Percentiles rank a stretch among this genome's conserved stretches.
These are phyloP conservation scores for Fusarium virguliforme DNA, from an alignment of 2,329 filamentous ascomycete species.

Conservation along the genomic window DNA sequence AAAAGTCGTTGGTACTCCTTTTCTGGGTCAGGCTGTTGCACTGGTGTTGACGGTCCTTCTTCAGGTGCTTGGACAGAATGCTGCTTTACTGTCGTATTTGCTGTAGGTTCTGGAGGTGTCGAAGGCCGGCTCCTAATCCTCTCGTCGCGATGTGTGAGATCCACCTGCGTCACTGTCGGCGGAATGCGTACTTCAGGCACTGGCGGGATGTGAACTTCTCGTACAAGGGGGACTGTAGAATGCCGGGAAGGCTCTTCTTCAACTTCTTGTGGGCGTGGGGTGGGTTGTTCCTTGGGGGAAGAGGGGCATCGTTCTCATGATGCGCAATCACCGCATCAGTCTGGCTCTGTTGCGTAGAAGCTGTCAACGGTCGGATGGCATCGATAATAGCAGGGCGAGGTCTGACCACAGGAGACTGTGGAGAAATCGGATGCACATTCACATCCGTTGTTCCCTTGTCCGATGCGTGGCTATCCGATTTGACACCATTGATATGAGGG, in stretches of 20 bases:
- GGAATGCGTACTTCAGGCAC: constrained; percentile 18
- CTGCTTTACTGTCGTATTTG: constrained; percentile 9
- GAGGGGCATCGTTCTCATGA: constrained; percentile 18
- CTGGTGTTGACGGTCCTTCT: constrained; percentile 27
- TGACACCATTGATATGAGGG: constrained; percentile 30
- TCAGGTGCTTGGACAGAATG: constrained; percentile 18
- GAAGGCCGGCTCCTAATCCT: constrained; percentile 22
- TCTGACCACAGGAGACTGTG: constrained; percentile 32
- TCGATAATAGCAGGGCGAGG: constrained; percentile 26
- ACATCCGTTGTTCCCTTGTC: constrained; percentile 24
- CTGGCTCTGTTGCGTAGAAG: constrained; percentile 21
- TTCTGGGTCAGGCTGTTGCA: constrained; percentile 24
- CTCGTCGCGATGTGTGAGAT: constrained; percentile 25
- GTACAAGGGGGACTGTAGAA: constrained; percentile 2
- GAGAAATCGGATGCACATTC: constrained; percentile 12
- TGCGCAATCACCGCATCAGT: constrained; percentile 10
- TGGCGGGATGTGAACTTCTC: constrained; percentile 13
- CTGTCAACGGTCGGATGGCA: constrained; percentile 28
- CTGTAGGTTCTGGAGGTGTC: constrained; percentile 16
- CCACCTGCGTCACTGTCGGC: constrained; percentile 9
- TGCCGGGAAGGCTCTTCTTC: constrained; percentile 20
- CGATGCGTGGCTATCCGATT: constrained; percentile 16
- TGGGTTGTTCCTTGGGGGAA: constrained; percentile 13
- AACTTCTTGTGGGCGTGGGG: constrained; percentile 1
- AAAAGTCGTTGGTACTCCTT: constrained; percentile 47